A percentile compares a stretch with the other conserved stretches of the same genome.
Conservation (phyloP, 2,329 filamentous ascomycete species). For the Madurella mycetomatis region DNA sequence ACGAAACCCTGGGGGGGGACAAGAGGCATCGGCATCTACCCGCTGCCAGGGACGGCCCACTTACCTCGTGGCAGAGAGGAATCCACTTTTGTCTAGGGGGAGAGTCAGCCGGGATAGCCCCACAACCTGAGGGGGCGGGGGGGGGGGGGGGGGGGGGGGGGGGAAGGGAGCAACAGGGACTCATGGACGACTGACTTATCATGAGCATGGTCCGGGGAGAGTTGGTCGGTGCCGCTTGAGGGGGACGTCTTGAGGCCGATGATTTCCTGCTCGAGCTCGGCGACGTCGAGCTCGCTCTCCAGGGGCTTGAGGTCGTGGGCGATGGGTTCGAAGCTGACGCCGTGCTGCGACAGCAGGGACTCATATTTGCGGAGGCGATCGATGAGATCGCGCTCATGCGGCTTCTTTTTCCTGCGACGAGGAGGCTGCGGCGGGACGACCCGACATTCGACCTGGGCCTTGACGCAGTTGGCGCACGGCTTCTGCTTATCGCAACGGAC, state of each 20-base stretch:
- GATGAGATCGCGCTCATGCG: slow-evolving; percentile 66
- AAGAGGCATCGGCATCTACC: neutral
- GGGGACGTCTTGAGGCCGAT: slow-evolving; percentile 51
- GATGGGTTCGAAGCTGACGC: slow-evolving; percentile 65
- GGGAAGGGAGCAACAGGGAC: slow-evolving; percentile 24
- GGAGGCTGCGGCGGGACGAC: slow-evolving; percentile 55
- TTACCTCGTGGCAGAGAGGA: slow-evolving; percentile 49
- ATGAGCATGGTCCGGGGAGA: slow-evolving; percentile 25
- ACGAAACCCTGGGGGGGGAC: no score
- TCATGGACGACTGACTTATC: slow-evolving; percentile 27
- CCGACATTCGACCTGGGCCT: slow-evolving; percentile 57
- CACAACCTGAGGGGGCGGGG: no score
- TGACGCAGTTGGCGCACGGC: slow-evolving; percentile 66
- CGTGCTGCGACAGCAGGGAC: slow-evolving; percentile 57
- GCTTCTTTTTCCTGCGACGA: slow-evolving; percentile 56
- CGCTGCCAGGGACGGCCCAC: slow-evolving; percentile 13
- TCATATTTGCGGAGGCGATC: slow-evolving; percentile 68
- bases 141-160: no score
- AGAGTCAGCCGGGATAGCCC: slow-evolving; percentile 29
- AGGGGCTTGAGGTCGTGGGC: slow-evolving; percentile 46
- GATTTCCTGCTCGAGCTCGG: slow-evolving; percentile 54
- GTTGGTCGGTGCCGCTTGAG: slow-evolving; percentile 39
- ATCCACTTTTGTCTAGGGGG: slow-evolving; percentile 42
- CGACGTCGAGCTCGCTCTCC: slow-evolving; percentile 47
- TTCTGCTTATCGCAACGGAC: slow-evolving; percentile 69